phyloP scores from a whole-genome alignment of 2,329 filamentous ascomycete genomes.

The Anthostomella pinea region DNA sequence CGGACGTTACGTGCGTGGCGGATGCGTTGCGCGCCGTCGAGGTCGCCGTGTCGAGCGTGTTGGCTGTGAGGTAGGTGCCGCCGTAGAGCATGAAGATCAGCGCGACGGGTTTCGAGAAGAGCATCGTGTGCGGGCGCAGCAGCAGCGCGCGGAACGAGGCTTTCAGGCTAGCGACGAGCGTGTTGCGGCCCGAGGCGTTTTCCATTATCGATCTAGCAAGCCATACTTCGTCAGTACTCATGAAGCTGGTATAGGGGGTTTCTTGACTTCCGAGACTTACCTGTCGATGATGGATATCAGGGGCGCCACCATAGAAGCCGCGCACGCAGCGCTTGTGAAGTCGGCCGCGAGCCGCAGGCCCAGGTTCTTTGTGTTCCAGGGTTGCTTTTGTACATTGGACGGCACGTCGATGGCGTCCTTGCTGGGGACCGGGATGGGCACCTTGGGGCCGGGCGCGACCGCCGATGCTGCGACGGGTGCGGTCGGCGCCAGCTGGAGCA shows the following conservation, averaged over 20 bases:
- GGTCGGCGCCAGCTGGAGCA: constrained; percentile 10
- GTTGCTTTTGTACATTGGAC: constrained; percentile 22
- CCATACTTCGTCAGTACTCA: constrained; percentile 2
- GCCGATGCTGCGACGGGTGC: too few species aligned
- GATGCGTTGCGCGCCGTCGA: constrained; percentile 60
- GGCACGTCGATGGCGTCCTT: constrained; percentile 17
- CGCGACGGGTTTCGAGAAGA: constrained; percentile 64
- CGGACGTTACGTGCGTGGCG: constrained; percentile 65
- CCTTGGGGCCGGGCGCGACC: constrained; percentile 4
- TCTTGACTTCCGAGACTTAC: constrained; percentile 40
- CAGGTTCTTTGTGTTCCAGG: constrained; percentile 76
- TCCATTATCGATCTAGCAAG: constrained; percentile 68
- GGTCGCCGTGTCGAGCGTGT: constrained; percentile 75
- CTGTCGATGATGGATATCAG: constrained; percentile 85
- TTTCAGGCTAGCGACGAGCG: constrained; percentile 58
- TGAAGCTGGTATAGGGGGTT: constrained; percentile 2
- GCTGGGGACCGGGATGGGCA: constrained; percentile 9
- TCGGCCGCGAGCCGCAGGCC: constrained; percentile 66
- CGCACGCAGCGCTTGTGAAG: constrained; percentile 63
- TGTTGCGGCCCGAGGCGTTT: constrained; percentile 68
- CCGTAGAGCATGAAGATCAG: constrained; percentile 77
- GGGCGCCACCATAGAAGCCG: constrained; percentile 75
- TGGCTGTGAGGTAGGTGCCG: constrained; percentile 86
- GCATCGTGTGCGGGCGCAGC: constrained; percentile 56
- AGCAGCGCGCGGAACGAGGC: constrained; percentile 56